Conservation (phyloP, 208 protist species). For the Zelonia costaricensis region DNA sequence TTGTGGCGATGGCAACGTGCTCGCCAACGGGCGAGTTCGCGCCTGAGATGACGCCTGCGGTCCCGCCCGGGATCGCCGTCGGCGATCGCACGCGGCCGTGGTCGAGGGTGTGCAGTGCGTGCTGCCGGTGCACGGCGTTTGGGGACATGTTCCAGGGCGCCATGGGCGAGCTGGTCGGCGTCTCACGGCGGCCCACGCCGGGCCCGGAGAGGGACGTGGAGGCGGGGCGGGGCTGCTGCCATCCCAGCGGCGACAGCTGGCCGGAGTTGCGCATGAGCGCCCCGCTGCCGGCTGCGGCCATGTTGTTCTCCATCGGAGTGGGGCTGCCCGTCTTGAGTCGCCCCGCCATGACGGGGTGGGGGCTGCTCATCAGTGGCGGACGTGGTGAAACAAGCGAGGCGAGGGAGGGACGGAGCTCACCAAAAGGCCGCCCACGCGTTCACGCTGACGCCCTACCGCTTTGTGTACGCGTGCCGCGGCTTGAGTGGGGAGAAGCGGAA, state of each 20-base stretch:
- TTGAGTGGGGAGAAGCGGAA: too few relatives aligned
- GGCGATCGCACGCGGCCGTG: background rate
- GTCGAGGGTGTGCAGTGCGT: background rate
- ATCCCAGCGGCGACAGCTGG: slow-evolving; percentile 9
- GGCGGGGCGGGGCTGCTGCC: background rate
- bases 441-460: too few relatives aligned
- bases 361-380: too few relatives aligned
- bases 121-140: background rate
- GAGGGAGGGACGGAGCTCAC: too few relatives aligned
- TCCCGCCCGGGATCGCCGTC: background rate
- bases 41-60: background rate
- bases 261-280: slow-evolving; percentile 13
- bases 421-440: too few relatives aligned
- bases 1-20: too few relatives aligned
- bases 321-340: too few relatives aligned
- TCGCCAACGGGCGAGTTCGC: too few relatives aligned
- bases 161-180: background rate
- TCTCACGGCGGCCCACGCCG: slow-evolving; percentile 10
- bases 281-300: background rate
- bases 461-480: too few relatives aligned
- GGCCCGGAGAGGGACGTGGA: background rate
- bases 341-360: too few relatives aligned
- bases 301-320: slow-evolving; percentile 3
- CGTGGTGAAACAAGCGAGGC: too few relatives aligned
- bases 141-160: background rate